phyloP scores from a whole-genome alignment of 1,139 yeast genomes.

The Yamadazyma friedrichii region DNA sequence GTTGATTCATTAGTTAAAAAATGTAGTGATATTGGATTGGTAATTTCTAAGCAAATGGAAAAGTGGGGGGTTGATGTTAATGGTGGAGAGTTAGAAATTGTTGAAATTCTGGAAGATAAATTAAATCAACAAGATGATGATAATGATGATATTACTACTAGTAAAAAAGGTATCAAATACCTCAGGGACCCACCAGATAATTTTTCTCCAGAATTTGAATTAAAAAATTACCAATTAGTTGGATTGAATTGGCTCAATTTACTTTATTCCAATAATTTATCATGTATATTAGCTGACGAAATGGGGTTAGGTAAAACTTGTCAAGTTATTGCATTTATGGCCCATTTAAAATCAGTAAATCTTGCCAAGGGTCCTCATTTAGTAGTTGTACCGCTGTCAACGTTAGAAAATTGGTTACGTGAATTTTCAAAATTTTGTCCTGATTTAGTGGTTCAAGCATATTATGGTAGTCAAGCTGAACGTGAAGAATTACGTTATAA shows the following conservation, averaged over 20 bases:
- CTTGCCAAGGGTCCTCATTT: slow-evolving; percentile 93
- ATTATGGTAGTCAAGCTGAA: slow-evolving; percentile 84
- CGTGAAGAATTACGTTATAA: slow-evolving; percentile 81
- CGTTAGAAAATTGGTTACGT: slow-evolving; percentile 95
- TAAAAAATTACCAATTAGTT: slow-evolving; percentile 90
- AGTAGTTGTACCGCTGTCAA: slow-evolving; percentile 93
- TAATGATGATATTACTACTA: slow-evolving; percentile 32
- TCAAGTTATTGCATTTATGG: slow-evolving; percentile 91
- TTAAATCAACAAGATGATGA: slow-evolving; percentile 23
- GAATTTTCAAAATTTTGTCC: slow-evolving; percentile 93
- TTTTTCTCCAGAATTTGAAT: slow-evolving; percentile 58
- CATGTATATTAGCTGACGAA: slow-evolving; percentile 96
- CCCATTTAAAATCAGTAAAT: slow-evolving; percentile 80
- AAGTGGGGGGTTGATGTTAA: slow-evolving; percentile 82
- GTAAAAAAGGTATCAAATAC: slow-evolving; percentile 38
- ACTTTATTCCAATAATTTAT: slow-evolving; percentile 71
- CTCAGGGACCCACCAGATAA: slow-evolving; percentile 70
- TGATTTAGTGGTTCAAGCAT: slow-evolving; percentile 76
- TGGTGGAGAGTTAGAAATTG: slow-evolving; percentile 58
- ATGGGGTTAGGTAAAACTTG: slow-evolving; percentile 98
- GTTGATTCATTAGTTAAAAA: slow-evolving; percentile 85
- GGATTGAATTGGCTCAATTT: slow-evolving; percentile 92
- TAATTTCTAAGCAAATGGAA: slow-evolving; percentile 68
- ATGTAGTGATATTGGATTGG: slow-evolving; percentile 76
- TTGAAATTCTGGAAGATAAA: slow-evolving; percentile 17